Conservation (phyloP, 2,329 filamentous ascomycete species). For the Pestalotiopsis sp. region DNA sequence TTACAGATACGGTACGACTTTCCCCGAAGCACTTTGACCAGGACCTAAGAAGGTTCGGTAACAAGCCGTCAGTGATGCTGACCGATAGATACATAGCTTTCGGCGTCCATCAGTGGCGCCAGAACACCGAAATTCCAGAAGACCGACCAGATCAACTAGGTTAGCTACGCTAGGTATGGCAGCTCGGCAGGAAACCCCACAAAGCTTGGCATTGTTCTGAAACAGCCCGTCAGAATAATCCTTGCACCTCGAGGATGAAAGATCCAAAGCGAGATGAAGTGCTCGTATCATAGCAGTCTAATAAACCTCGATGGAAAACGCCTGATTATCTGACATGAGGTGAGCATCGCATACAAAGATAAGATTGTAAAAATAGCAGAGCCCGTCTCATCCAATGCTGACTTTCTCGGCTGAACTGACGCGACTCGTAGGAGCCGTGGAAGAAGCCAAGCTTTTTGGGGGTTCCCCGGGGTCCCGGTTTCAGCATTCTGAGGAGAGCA, state of each 20-base stretch:
- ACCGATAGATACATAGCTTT: too few relatives aligned
- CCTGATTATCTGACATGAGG: background rate
- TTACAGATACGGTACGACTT: too few relatives aligned
- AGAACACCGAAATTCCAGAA: background rate
- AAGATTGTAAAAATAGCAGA: background rate
- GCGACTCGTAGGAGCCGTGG: background rate
- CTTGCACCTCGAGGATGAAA: background rate
- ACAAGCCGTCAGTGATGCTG: too few relatives aligned
- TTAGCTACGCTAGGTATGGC: background rate
- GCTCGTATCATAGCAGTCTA: background rate
- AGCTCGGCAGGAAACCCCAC: background rate
- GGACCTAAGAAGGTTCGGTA: too few relatives aligned
- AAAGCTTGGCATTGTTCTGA: slow-evolving; percentile 9
- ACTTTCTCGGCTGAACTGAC: background rate
- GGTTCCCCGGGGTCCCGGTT: background rate
- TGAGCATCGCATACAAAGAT: background rate
- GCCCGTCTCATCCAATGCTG: background rate
- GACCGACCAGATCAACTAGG: background rate
- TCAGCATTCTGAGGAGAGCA: background rate
- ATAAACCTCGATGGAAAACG: background rate
- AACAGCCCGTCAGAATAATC: background rate
- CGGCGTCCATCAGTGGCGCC: too few relatives aligned
- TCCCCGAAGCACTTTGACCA: too few relatives aligned
- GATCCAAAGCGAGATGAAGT: background rate
- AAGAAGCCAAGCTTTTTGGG: slow-evolving; percentile 8